Evolutionary conservation across 2,329 filamentous ascomycete species (phyloP).

Genomic region (Dothideomycetidae sp.): DNA sequence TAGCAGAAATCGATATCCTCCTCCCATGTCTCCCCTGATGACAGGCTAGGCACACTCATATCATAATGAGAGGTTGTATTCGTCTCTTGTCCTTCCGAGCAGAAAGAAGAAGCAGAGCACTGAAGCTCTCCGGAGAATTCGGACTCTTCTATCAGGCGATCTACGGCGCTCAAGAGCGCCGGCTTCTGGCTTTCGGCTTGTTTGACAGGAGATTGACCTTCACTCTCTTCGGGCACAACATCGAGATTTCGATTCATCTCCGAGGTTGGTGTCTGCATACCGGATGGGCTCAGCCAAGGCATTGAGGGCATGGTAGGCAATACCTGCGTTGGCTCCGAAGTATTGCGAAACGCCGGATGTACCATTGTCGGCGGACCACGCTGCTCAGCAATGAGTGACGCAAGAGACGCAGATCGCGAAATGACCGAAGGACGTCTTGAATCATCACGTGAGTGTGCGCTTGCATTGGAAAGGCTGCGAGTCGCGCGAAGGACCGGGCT

Average conservation of each 20-base stretch:
- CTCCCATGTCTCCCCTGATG: slow-evolving; percentile 40
- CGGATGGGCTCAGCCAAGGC: slow-evolving; percentile 27
- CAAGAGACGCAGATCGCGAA: slow-evolving; percentile 6
- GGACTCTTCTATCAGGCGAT: background rate
- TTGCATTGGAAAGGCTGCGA: slow-evolving; percentile 14
- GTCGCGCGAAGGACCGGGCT: slow-evolving; percentile 1
- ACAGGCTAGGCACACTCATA: slow-evolving; percentile 11
- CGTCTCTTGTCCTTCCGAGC: slow-evolving; percentile 7
- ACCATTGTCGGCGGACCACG: slow-evolving; percentile 11
- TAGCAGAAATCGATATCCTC: slow-evolving; percentile 50
- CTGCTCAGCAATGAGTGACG: slow-evolving; percentile 9
- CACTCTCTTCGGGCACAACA: slow-evolving; percentile 34
- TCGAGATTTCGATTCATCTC: slow-evolving; percentile 26
- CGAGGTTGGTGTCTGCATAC: slow-evolving; percentile 14
- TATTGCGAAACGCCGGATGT: slow-evolving; percentile 10
- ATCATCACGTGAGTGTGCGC: slow-evolving; percentile 22
- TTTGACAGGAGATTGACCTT: slow-evolving; percentile 15
- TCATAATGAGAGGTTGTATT: slow-evolving; percentile 9
- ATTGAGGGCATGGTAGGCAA: slow-evolving; percentile 19
- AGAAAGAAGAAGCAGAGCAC: background rate
- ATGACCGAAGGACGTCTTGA: slow-evolving; percentile 6
- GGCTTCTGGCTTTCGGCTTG: background rate
- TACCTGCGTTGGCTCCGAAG: slow-evolving; percentile 1
- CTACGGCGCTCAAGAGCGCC: background rate
- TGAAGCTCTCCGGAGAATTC: background rate